Evolutionary conservation across 2,329 filamentous ascomycete species (phyloP), one percentile per base, ranked within the genome.

Genomic region (Basipetospora chlamydospora): DNA sequence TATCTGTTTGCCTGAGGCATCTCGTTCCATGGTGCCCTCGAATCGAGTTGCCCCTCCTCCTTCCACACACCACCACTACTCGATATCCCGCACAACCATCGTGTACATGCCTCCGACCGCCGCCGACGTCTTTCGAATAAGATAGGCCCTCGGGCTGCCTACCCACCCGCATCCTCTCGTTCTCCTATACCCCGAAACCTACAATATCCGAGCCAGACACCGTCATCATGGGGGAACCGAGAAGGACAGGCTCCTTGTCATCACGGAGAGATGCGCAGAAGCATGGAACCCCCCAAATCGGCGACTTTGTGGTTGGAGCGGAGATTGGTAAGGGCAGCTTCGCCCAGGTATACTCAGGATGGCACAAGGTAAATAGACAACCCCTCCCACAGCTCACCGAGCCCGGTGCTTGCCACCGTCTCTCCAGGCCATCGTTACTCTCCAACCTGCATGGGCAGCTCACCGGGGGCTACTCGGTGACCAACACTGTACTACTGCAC

Each of bases 311-410:
- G 49, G 77, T 88, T 50, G 74, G 86, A 48, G 77, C 81, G 47
- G 84, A 95, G 62, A 95, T 96, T 55, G 90, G 90, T 44, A 90
- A 90, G 62, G 90, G 90, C 43, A 96, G 90, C 64, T 98, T 96
- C 65, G 90, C 90, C 46, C 86, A 86, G 47, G 90, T 98, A 46
- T 96, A 90, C 57, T 75, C 81, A 55, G 86, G 83, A 44, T 76
- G 77, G 48, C 83, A 92, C 60, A 80, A 80, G 62, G 86, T 93
- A 41, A 29, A 30, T 9, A 23, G 22, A 23, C 6, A 23, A 11
- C 11, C 22, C 22, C 11, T 23, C 22, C 11, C 22, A 23, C 22
- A n/a, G n/a, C n/a, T n/a, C n/a, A n/a, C n/a, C n/a, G n/a, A n/a
- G n/a, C n/a, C n/a, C n/a, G n/a, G n/a, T n/a, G n/a, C n/a, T n/a